phyloP scores from a whole-genome alignment of 1,284 basidiomycete species.

The Thecaphora thlaspeos region DNA sequence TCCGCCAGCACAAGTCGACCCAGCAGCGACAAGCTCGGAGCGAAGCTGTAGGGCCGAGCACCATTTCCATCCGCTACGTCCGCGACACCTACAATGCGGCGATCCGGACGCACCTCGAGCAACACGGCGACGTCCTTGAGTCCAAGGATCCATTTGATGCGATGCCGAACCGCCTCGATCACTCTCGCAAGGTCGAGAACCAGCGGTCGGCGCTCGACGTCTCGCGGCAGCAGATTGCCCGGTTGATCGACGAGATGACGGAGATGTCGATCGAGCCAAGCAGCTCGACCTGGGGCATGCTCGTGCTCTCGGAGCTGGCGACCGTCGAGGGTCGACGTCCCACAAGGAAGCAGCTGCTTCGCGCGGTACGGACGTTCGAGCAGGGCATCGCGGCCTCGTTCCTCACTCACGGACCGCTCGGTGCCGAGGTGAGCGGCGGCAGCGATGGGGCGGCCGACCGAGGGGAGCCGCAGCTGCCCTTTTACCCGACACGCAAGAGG shows the following conservation, averaged over 20 bases:
- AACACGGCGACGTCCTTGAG: not conserved
- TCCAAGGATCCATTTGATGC: not conserved
- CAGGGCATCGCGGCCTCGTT: not conserved
- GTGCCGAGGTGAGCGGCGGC: not conserved
- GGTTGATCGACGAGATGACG: conserved; percentile 18
- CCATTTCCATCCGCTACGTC: conserved; percentile 1
- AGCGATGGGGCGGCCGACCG: not conserved
- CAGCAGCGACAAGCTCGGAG: not conserved
- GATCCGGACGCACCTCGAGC: conserved; percentile 9
- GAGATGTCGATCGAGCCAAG: conserved; percentile 18
- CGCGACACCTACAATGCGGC: conserved; percentile 27
- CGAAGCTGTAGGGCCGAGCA: not conserved
- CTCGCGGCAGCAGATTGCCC: conserved; percentile 5
- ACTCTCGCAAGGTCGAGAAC: not conserved
- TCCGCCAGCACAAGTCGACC: no score
- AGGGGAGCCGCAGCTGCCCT: not conserved
- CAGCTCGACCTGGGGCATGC: conserved; percentile 12
- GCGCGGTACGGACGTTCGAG: conserved; percentile 4
- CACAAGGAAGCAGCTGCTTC: not conserved
- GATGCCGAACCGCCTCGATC: not conserved
- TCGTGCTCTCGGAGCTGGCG: conserved; percentile 6
- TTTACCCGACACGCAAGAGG: not conserved
- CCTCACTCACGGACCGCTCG: not conserved
- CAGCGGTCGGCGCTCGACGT: not conserved
- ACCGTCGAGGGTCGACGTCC: not conserved